A percentile compares a stretch with the other conserved stretches of the same genome.
Conservation (phyloP, 345 rosid genomes). For the Aurinia saxatilis region DNA sequence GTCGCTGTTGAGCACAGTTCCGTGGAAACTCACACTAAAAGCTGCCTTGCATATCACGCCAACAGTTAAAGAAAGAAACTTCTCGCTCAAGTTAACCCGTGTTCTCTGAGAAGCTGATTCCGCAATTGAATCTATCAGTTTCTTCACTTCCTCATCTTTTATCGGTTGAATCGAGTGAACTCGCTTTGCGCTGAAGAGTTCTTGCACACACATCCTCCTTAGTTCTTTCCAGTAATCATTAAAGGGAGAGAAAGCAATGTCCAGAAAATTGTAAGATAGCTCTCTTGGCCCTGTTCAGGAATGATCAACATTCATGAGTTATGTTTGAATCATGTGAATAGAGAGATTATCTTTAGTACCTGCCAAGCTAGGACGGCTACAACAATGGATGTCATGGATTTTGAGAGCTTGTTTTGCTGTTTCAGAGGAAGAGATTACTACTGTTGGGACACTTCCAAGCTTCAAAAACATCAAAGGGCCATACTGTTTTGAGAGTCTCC, state of each 20-base stretch:
- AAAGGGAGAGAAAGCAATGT: conserved; percentile 41
- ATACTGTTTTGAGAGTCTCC: conserved; percentile 25
- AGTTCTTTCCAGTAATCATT: conserved; percentile 39
- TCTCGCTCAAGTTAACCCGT: conserved; percentile 24
- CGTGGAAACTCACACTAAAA: conserved; percentile 38
- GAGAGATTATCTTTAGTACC: neutral
- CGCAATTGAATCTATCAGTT: conserved; percentile 25
- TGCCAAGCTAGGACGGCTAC: conserved; percentile 18
- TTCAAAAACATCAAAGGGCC: no score
- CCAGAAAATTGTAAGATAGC: conserved; percentile 39
- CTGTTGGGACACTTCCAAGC: conserved; percentile 22
- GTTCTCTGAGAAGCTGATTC: conserved; percentile 7
- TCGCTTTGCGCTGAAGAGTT: conserved; percentile 31
- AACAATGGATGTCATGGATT: conserved; percentile 12
- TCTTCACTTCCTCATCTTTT: conserved; percentile 36
- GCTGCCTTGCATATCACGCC: conserved; percentile 34
- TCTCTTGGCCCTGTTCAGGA: conserved; percentile 24
- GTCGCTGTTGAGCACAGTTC: conserved; percentile 16
- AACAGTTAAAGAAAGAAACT: conserved; percentile 17
- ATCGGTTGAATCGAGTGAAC: conserved; percentile 33
- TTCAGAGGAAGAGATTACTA: conserved; percentile 23
- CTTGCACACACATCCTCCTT: conserved; percentile 29
- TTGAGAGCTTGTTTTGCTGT: conserved; percentile 19
- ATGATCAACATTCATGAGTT: no score
- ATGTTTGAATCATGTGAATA: neutral